Evolutionary conservation across 2,329 filamentous ascomycete genomes (phyloP).

Genomic region (Cladophialophora chaetospira): DNA sequence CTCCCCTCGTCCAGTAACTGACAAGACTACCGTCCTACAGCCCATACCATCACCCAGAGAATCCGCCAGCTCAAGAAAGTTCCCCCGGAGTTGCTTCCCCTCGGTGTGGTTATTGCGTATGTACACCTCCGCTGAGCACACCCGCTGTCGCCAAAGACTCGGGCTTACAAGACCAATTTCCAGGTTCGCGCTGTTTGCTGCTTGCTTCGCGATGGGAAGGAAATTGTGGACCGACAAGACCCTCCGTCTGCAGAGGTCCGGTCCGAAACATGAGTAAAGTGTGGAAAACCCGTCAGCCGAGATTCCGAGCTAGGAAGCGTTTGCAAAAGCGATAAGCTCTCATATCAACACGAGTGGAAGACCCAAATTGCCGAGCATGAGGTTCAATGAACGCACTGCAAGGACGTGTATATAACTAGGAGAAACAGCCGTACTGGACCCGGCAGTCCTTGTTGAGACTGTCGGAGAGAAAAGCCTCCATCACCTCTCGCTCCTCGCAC

Average conservation of each 20-base stretch:
- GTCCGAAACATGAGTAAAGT: conserved; percentile 35
- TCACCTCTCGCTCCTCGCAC: not conserved
- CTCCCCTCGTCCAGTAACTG: conserved; percentile 8
- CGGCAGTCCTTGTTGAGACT: conserved; percentile 1
- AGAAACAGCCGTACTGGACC: conserved; percentile 2
- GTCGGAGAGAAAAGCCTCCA: not conserved
- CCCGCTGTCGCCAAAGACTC: not conserved
- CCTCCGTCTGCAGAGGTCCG: conserved; percentile 72
- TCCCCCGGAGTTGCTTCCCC: conserved; percentile 89
- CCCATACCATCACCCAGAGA: conserved; percentile 95
- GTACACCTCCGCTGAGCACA: conserved; percentile 39
- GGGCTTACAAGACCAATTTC: conserved; percentile 10
- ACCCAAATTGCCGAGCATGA: conserved; percentile 32
- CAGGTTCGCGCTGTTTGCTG: conserved; percentile 71
- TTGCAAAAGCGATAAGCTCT: too few species aligned
- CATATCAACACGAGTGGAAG: not conserved
- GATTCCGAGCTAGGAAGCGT: too few species aligned
- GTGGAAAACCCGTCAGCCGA: too few species aligned
- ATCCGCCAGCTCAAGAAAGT: conserved; percentile 86
- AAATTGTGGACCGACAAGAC: conserved; percentile 91
- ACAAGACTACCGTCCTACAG: conserved; percentile 53
- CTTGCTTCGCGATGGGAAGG: conserved; percentile 75
- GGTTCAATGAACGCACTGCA: conserved; percentile 32
- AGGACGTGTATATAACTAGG: conserved; percentile 41
- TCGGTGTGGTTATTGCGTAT: conserved; percentile 86